Evolutionary conservation across 2,329 filamentous ascomycete genomes (phyloP).

Genomic region (Ascocoryne sarcoides): DNA sequence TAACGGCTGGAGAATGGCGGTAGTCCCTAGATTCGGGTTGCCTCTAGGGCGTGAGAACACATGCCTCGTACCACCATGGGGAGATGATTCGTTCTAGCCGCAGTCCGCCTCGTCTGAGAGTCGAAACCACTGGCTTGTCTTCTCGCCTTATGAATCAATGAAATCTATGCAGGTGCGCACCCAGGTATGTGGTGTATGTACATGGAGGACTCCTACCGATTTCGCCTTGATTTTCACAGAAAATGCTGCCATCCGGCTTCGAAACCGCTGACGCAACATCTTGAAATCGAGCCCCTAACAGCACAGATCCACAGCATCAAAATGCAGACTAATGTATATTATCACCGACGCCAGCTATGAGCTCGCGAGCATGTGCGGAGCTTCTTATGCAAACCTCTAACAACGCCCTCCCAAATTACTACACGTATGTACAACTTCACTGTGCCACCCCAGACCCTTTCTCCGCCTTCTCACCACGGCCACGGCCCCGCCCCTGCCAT

Average conservation of each 20-base stretch:
- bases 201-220: no score
- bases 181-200: no score
- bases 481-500: conserved; percentile 2
- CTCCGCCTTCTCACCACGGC: conserved; percentile 5
- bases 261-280: no score
- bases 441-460: neutral
- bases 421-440: neutral
- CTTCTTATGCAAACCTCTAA: neutral
- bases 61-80: neutral
- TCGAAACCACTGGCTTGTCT: no score
- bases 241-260: no score
- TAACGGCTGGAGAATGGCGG: no score
- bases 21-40: neutral
- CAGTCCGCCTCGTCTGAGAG: neutral
- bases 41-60: neutral
- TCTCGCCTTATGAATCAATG: no score
- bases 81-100: neutral
- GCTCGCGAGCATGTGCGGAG: neutral
- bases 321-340: neutral
- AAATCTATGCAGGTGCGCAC: no score
- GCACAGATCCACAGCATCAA: no score
- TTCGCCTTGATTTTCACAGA: no score
- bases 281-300: no score
- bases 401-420: neutral
- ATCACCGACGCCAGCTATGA: neutral